phyloP scores from a whole-genome alignment of 208 protist genomes.

The Crithidia expoeki region DNA sequence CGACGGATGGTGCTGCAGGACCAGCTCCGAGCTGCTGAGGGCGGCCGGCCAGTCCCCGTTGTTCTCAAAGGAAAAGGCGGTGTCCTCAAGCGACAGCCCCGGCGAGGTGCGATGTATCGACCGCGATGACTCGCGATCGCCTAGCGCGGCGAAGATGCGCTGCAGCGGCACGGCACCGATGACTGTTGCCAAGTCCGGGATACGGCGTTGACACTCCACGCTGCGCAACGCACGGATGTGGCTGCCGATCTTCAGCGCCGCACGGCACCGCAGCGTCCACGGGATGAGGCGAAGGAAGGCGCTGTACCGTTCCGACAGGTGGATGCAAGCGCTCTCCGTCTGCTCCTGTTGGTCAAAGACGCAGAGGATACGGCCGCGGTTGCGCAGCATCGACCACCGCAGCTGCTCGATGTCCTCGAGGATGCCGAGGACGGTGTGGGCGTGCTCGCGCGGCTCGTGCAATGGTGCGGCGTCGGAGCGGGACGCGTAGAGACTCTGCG shows the following conservation, averaged over 20 bases:
- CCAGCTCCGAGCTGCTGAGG: conserved; percentile 72
- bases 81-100: conserved; percentile 47
- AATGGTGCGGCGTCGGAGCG: conserved; percentile 1
- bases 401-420: conserved; percentile 80
- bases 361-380: conserved; percentile 13
- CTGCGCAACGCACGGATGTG: conserved; percentile 77
- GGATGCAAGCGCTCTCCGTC: conserved; percentile 25
- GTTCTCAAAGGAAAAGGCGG: conserved; percentile 84
- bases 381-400: conserved; percentile 48
- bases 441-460: conserved; percentile 64
- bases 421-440: conserved; percentile 67
- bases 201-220: conserved; percentile 65
- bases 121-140: conserved; percentile 80
- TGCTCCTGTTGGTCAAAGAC: conserved; percentile 33
- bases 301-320: conserved; percentile 42
- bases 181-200: conserved; percentile 38
- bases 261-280: conserved; percentile 46
- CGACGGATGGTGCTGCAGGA: conserved; percentile 72
- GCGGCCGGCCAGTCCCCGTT: conserved; percentile 85
- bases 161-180: conserved; percentile 60
- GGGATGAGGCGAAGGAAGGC: conserved; percentile 46
- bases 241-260: conserved; percentile 74
- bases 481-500: conserved; percentile 42
- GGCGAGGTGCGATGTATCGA: conserved; percentile 64
- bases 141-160: conserved; percentile 78